Conservation (phyloP, 2,329 filamentous ascomycete genomes). For the Sclerotinia minor region DNA sequence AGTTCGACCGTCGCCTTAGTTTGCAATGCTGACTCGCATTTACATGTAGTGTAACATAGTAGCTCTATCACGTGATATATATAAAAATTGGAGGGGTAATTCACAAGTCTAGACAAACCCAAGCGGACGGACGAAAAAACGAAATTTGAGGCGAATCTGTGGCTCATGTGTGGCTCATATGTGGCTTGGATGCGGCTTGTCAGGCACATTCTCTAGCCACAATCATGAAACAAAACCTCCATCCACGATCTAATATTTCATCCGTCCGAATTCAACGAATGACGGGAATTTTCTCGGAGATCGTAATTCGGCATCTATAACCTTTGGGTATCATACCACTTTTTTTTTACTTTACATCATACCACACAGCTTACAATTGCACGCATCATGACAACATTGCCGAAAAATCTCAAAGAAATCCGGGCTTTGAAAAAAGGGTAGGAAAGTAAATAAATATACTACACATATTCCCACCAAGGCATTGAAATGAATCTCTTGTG, state of each 20-base stretch:
- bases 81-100: background rate
- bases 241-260: too few relatives aligned
- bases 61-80: background rate
- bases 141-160: too few relatives aligned
- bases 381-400: background rate
- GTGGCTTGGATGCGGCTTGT: too few relatives aligned
- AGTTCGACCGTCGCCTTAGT: background rate
- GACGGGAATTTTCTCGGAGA: conserved; percentile 15
- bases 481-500: background rate
- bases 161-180: too few relatives aligned
- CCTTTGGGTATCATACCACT: background rate
- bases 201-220: too few relatives aligned
- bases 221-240: too few relatives aligned
- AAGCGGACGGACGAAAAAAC: too few relatives aligned
- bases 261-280: too few relatives aligned
- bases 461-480: background rate
- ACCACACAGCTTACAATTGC: background rate
- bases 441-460: background rate
- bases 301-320: conserved; percentile 14
- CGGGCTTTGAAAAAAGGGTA: background rate
- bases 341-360: background rate
- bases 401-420: background rate
- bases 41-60: background rate
- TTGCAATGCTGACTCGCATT: background rate
- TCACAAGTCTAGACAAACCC: too few relatives aligned